Evolutionary conservation across 169 alveolate species (phyloP), one percentile per base, ranked within the genome.

Genomic region (Plasmodium vivax): DNA sequence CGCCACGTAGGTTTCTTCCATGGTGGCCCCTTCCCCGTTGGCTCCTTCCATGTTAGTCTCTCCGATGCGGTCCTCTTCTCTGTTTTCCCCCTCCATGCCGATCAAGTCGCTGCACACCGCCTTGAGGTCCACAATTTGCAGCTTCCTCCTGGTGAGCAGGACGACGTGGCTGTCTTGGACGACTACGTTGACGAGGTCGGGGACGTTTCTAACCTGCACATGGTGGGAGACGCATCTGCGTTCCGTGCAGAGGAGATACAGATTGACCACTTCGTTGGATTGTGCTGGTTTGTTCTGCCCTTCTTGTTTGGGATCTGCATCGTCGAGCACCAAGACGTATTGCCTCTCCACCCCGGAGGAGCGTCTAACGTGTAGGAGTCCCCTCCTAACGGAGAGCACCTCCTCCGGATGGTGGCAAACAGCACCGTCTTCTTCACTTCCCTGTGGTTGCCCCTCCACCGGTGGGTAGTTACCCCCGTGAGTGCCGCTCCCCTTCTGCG

Each of bases 41-140:
- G 3, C 3, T 2, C 32, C 36, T 43, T 47, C 19, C 27, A 38
- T 38, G 45, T 2, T 38, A 1, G 45, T 9, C 45, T 38, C 9
- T 38, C 6, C 45, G 10, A 5, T 38, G 45, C 1, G 4, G 9
- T 6, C 45, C 45, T 38, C 12, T 19, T 23, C 8, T 6, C 43
- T 82, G 23, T 0, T 30, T 19, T 12, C 23, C 83, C 54, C 72
- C 47, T 56, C 62, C 58, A 56, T 19, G 38, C 14, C 6, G 23
- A 92, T 32, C 32, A 92, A 56, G 12, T 92, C 51, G 36, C 82
- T 92, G 45, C 79, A 82, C 10, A 92, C 56, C 7, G 6, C 71
- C 45, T 82, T 71, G 19, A 92, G 74, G 43, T 92, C 82, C 58
- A 92, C 19, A 2, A 92, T 75, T 34, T 82, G 92, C 23, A 92